Percentiles rank a stretch among this genome's conserved stretches.
Evolutionary conservation across 169 alveolate species (phyloP).

Genomic region (Cryptosporidium xiaoi): DNA sequence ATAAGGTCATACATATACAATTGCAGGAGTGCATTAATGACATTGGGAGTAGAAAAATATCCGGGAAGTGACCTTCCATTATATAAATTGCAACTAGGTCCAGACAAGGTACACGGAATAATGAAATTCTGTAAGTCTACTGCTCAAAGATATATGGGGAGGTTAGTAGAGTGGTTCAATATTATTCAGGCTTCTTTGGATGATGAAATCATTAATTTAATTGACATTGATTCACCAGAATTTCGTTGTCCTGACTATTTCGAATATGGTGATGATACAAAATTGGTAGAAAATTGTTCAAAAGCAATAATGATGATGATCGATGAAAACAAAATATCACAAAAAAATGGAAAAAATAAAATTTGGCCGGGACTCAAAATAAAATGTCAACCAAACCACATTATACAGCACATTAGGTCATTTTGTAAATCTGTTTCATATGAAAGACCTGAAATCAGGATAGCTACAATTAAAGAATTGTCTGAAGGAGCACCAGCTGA

Average conservation of each 20-base stretch:
- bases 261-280: constrained; percentile 61
- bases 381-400: constrained; percentile 49
- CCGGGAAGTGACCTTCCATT: constrained; percentile 63
- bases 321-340: constrained; percentile 39
- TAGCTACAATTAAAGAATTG: constrained; percentile 52
- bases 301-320: constrained; percentile 58
- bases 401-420: constrained; percentile 48
- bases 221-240: constrained; percentile 34
- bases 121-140: constrained; percentile 65
- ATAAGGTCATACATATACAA: constrained; percentile 45
- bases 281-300: constrained; percentile 62
- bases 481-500: constrained; percentile 17
- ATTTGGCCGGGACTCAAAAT: constrained; percentile 61
- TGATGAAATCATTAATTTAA: constrained; percentile 50
- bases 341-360: constrained; percentile 18
- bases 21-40: constrained; percentile 65
- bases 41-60: constrained; percentile 57
- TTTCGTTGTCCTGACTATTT: constrained; percentile 70
- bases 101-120: constrained; percentile 42
- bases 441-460: constrained; percentile 71
- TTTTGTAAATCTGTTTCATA: constrained; percentile 58
- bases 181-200: constrained; percentile 66
- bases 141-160: constrained; percentile 68
- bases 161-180: constrained; percentile 68
- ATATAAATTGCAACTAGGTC: constrained; percentile 47